Conservation (phyloP, 1,284 basidiomycete species). For the Ustilago vetiveriae region DNA sequence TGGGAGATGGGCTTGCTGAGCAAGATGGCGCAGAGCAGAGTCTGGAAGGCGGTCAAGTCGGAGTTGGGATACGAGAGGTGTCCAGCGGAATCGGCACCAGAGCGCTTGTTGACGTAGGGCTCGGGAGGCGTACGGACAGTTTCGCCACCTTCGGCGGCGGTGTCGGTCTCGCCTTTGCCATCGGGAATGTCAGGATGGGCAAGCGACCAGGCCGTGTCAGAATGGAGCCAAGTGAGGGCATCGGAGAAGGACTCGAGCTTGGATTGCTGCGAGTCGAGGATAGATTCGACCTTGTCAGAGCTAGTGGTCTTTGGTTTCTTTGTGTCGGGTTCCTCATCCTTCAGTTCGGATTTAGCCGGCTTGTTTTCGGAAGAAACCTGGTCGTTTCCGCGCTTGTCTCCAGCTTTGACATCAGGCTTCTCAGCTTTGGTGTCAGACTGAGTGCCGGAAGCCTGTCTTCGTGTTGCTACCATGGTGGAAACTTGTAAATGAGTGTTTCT, state of each 20-base stretch:
- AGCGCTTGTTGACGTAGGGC: conserved; percentile 30
- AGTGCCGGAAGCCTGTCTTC: conserved; percentile 20
- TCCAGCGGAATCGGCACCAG: conserved; percentile 8
- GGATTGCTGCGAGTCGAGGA: conserved; percentile 42
- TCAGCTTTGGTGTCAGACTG: conserved; percentile 9
- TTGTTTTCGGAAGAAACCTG: not conserved
- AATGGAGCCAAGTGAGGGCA: conserved; percentile 38
- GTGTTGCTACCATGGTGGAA: conserved; percentile 31
- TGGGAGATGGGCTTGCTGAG: conserved; percentile 55
- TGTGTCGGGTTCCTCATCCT: conserved; percentile 8
- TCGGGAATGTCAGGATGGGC: conserved; percentile 28
- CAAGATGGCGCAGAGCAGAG: conserved; percentile 41
- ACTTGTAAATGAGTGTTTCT: not conserved
- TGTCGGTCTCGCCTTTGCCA: conserved; percentile 31
- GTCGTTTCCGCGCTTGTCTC: conserved; percentile 5
- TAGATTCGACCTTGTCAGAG: conserved; percentile 7
- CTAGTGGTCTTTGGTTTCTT: conserved; percentile 35
- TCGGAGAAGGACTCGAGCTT: conserved; percentile 39
- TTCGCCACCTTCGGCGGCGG: conserved; percentile 23
- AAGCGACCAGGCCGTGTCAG: conserved; percentile 23
- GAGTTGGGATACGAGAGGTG: conserved; percentile 41
- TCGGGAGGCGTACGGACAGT: conserved; percentile 22
- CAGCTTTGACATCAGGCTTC: not conserved
- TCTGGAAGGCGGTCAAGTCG: conserved; percentile 45
- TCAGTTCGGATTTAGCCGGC: not conserved